Evolutionary conservation across 495 filamentous ascomycete species (phyloP), one percentile per base, ranked within the genome.

Genomic region (Xylaria palmicola): DNA sequence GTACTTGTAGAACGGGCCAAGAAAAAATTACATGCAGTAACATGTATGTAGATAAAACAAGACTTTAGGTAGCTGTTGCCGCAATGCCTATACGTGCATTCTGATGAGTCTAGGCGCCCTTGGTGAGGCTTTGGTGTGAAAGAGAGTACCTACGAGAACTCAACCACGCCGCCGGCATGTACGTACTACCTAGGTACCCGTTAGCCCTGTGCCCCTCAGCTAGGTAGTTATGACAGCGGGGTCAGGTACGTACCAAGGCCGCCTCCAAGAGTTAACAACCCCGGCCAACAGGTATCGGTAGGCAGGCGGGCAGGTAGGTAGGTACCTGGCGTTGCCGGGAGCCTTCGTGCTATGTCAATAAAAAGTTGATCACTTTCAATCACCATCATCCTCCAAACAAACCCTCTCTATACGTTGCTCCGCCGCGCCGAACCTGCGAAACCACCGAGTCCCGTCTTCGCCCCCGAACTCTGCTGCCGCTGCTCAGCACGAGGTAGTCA

Each of bases 401-500:
- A 51, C 50, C 34, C 30, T 27, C n/a, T 6, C 6, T 34, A 19
- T 29, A 30, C 27, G 32, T 15, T 47, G 19, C 26, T 7, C 7
- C 50, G 50, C 32, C 32, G 34, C 17, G 24, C 20, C 53, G 32
- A 34, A n/a, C 13, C 53, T 56, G 6, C 26, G 39, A 44, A 39
- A 56, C 24, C 15, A 44, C 53, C 39, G 20, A 20, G 19, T 34
- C 53, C 22, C 17, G 13, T 13, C 43, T 22, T 34, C 22, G 10
- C 20, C 34, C 22, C 29, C 27, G 22, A 15, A 40, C 49, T 3
- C 15, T 13, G 40, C 34, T 53, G 30, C 24, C 22, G 40, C n/a
- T 43, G 15, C 17, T n/a, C 59, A 36, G 49, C 50, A 39, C 13
- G 24, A 52, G 47, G 36, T 44, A 61, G 59, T 48, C 72, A 84